Conservation (phyloP, 2,329 filamentous ascomycete species). For the Calcarisporium arbuscula region DNA sequence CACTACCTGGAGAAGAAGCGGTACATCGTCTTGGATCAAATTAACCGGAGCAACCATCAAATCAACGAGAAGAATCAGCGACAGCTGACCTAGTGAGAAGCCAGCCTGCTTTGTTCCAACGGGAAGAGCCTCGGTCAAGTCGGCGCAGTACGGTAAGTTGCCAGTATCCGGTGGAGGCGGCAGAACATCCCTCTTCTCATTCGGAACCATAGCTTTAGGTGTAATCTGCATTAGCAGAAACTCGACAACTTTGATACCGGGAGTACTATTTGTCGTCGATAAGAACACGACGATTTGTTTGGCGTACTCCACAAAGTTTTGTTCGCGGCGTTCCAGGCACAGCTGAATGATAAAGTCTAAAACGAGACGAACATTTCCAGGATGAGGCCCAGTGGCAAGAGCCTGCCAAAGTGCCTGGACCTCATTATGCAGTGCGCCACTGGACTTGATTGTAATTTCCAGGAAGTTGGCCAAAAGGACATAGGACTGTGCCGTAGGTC, state of each 20-base stretch:
- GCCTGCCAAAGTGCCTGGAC: constrained; percentile 98
- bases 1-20: constrained; percentile 82
- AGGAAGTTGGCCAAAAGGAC: constrained; percentile 92
- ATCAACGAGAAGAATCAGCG: constrained; percentile 89
- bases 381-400: constrained; percentile 84
- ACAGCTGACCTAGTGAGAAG: constrained; percentile 87
- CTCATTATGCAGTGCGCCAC: constrained; percentile 84
- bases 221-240: constrained; percentile 87
- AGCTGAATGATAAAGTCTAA: constrained; percentile 94
- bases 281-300: constrained; percentile 98
- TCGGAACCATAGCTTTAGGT: constrained; percentile 94
- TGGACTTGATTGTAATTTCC: constrained; percentile 92
- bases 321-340: constrained; percentile 87
- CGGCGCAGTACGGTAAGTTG: constrained; percentile 81
- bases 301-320: constrained; percentile 96
- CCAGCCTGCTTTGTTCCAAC: constrained; percentile 87
- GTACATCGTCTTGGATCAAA: constrained; percentile 70
- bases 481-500: constrained; percentile 85
- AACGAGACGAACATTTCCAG: constrained; percentile 88
- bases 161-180: constrained; percentile 67
- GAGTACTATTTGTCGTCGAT: constrained; percentile 66
- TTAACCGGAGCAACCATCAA: constrained; percentile 90
- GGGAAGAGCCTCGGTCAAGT: constrained; percentile 71
- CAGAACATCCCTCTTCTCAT: constrained; percentile 67
- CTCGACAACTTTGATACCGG: constrained; percentile 87